Base-by-base conservation (phyloP, 2,329 filamentous ascomycete species). In the Aspergillus felis region DNA sequence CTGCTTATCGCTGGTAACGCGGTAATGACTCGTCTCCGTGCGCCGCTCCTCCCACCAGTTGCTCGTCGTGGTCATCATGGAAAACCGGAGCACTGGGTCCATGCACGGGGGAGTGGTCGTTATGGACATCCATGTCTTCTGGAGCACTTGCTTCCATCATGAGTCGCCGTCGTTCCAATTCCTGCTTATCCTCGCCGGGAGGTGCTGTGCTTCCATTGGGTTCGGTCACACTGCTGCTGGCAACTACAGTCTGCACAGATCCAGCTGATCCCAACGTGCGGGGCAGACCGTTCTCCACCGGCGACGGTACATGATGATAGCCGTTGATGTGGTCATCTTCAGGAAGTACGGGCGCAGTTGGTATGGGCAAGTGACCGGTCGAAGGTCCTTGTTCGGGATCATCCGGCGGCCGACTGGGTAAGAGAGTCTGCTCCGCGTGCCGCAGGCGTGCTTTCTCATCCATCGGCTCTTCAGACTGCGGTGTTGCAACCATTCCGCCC, bases 401-500 rank as follows among this genome's bases (percentile, higher is more conserved):
- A 0, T 72, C 79, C 12, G 89, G 83, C 14, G 90, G 92, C 66
- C 87, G 87, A 68, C 92, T 96, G 2, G 93, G 93, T 24, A 97
- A 75, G 4, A 97, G 77, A 50, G 87, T 84, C 63, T 88, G 84
- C 75, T 97, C 92, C 44, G 91, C 91, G 57, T 85, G 84, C 50
- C 87, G 84, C 57, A 94, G 76, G 51, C 87, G 86, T 58, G 95
- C 88, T 73, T 97, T 97, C 62, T 97, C 94, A 12, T 88, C 86
- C 32, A 92, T 76, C 4, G 78, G 81, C 58, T 83, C 83, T 55
- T 91, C 86, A 70, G 64, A 84, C 81, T 55, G 81, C 73, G 52
- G 83, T 76, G 62, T 79, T 67, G 69, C 65, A 17, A 71, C 48
- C 58, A 67, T 65, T 9, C 64, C 62, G 17, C 64, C 66, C 3